phyloP scores from a whole-genome alignment of 2,329 filamentous ascomycete species.

The Cladosporium colombiae region DNA sequence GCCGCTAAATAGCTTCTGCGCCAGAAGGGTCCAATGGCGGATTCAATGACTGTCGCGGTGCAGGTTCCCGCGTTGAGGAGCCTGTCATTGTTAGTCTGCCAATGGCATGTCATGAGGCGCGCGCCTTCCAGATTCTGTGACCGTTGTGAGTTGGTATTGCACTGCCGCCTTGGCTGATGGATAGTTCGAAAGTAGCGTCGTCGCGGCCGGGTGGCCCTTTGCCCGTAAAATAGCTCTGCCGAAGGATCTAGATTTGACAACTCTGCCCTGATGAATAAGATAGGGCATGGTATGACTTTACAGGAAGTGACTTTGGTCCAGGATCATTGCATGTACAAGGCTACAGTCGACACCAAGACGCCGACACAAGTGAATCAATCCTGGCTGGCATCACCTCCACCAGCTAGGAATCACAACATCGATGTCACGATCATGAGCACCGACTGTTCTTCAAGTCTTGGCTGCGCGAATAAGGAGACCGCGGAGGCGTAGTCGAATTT shows the following conservation, averaged over 20 bases:
- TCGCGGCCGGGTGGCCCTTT: neutral
- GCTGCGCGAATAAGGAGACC: constrained; percentile 2
- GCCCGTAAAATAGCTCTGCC: neutral
- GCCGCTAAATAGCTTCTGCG: neutral
- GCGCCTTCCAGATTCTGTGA: neutral
- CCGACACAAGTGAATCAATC: neutral
- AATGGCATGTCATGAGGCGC: neutral
- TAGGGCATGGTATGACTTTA: constrained; percentile 1
- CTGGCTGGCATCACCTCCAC: neutral
- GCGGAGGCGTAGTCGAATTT: neutral
- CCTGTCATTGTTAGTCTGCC: neutral
- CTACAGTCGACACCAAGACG: neutral
- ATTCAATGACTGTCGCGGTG: neutral
- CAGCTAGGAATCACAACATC: neutral
- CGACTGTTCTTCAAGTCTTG: neutral
- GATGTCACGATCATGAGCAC: neutral
- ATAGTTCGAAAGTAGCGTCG: neutral
- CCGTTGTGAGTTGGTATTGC: neutral
- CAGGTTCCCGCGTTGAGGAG: neutral
- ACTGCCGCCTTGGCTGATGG: neutral
- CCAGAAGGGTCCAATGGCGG: neutral
- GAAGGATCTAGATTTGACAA: neutral
- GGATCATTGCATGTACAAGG: neutral
- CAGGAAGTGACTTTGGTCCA: neutral
- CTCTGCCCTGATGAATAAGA: neutral